Conservation (phyloP, 2,329 filamentous ascomycete genomes). For the Cladophialophora immunda region DNA sequence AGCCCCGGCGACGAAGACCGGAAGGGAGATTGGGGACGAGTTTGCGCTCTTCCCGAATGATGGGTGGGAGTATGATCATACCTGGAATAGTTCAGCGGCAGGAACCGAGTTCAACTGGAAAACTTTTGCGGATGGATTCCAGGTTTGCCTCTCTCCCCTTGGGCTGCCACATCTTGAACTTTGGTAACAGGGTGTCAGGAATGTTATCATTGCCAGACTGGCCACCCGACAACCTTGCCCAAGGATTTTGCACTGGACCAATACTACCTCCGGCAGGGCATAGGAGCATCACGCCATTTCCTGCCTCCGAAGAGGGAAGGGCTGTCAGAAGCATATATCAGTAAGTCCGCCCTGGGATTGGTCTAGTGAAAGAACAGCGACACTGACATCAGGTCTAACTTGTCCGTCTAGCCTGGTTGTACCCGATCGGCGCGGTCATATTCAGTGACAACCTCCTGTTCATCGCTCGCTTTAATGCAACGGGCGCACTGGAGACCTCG, state of each 20-base stretch:
- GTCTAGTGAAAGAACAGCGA: background rate
- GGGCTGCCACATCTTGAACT: background rate
- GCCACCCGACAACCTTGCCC: constrained; percentile 36
- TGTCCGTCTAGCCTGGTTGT: constrained; percentile 31
- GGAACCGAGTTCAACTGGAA: constrained; percentile 69
- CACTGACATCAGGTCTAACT: background rate
- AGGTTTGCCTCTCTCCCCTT: constrained; percentile 18
- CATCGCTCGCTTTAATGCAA: constrained; percentile 37
- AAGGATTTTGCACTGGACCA: constrained; percentile 36
- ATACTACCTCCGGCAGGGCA: constrained; percentile 36
- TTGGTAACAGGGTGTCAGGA: constrained; percentile 23
- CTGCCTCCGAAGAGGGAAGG: constrained; percentile 36
- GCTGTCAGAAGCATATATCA: constrained; percentile 35
- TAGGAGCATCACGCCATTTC: constrained; percentile 36
- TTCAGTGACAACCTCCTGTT: constrained; percentile 39
- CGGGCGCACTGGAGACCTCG: constrained; percentile 33
- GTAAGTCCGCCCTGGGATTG: background rate
- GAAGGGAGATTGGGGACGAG: constrained; percentile 41
- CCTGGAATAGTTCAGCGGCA: constrained; percentile 59
- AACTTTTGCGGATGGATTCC: constrained; percentile 43
- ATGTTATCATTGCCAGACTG: constrained; percentile 37
- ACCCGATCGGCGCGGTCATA: constrained; percentile 32
- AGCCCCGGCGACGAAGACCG: constrained; percentile 25
- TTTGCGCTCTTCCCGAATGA: constrained; percentile 59
- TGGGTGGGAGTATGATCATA: constrained; percentile 66